Evolutionary conservation across 2,329 filamentous ascomycete species (phyloP).

Genomic region (Alternaria longipes): DNA sequence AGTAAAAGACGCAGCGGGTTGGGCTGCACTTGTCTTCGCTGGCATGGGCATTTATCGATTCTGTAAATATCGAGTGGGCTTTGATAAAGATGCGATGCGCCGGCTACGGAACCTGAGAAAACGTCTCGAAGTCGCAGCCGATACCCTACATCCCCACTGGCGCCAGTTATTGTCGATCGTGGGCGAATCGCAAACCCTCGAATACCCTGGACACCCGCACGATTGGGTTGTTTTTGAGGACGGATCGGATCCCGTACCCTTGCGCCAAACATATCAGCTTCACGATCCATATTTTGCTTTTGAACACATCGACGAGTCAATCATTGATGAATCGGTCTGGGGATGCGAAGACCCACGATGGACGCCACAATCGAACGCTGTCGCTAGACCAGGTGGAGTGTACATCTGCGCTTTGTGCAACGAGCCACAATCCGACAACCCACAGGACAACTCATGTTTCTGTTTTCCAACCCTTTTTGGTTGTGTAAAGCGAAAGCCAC

Average conservation of each 20-base stretch:
- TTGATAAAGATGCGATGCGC: conserved; percentile 61
- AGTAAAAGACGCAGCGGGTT: conserved; percentile 66
- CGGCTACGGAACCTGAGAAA: conserved; percentile 57
- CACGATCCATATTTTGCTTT: conserved; percentile 60
- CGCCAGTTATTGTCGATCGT: conserved; percentile 60
- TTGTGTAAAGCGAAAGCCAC: conserved; percentile 49
- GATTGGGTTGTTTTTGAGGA: conserved; percentile 62
- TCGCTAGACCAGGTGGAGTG: conserved; percentile 40
- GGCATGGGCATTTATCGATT: conserved; percentile 68
- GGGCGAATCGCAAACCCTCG: conserved; percentile 52
- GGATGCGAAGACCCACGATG: conserved; percentile 61
- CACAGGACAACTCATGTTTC: conserved; percentile 59
- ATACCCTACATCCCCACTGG: conserved; percentile 64
- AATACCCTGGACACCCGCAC: conserved; percentile 61
- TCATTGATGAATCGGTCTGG: conserved; percentile 61
- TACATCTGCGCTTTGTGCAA: conserved; percentile 58
- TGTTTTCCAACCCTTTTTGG: conserved; percentile 66
- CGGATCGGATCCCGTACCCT: conserved; percentile 54
- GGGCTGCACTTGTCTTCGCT: conserved; percentile 65
- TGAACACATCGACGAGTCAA: conserved; percentile 60
- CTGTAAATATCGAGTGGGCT: conserved; percentile 67
- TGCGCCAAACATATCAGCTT: conserved; percentile 59
- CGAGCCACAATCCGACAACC: conserved; percentile 61
- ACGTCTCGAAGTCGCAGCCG: conserved; percentile 63
- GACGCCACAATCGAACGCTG: conserved; percentile 37